A percentile compares a stretch with the other conserved stretches of the same genome.
These are phyloP conservation scores for Trichoderma pleuroti DNA, from an alignment of 2,329 filamentous ascomycete species.

Conservation along the genomic window DNA sequence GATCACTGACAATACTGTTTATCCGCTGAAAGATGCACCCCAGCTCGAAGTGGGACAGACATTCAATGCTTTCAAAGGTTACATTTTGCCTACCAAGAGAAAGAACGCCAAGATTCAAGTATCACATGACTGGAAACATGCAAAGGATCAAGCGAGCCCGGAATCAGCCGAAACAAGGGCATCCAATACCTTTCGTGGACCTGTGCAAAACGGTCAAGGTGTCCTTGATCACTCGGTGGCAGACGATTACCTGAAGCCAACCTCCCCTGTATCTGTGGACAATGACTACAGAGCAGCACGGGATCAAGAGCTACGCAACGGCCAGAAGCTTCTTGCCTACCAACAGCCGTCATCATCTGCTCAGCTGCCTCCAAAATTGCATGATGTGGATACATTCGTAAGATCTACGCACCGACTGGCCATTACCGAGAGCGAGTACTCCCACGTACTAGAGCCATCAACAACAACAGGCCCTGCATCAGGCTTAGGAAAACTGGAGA, in stretches of 20 bases:
- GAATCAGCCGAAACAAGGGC: not conserved
- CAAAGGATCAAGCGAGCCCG: not conserved
- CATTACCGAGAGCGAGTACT: not conserved
- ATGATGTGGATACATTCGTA: not conserved
- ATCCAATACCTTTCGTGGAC: not conserved
- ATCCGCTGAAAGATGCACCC: conserved; percentile 19
- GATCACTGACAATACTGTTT: conserved; percentile 17
- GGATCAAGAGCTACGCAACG: not conserved
- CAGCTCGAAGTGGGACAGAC: not conserved
- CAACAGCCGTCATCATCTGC: not conserved
- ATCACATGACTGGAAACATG: not conserved
- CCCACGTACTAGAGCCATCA: not conserved
- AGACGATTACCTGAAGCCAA: not conserved
- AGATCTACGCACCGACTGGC: not conserved
- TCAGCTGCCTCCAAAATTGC: not conserved
- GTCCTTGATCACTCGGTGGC: too few species aligned
- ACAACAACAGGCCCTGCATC: not conserved
- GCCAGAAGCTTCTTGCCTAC: not conserved
- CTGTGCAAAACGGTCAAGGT: not conserved
- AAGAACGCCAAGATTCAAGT: not conserved
- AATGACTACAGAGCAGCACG: not conserved
- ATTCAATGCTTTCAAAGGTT: not conserved
- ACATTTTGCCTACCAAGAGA: not conserved
- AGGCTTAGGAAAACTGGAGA: not conserved
- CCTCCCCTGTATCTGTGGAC: not conserved